phyloP scores from a whole-genome alignment of 208 protist genomes.

The Trypanosoma grayi region DNA sequence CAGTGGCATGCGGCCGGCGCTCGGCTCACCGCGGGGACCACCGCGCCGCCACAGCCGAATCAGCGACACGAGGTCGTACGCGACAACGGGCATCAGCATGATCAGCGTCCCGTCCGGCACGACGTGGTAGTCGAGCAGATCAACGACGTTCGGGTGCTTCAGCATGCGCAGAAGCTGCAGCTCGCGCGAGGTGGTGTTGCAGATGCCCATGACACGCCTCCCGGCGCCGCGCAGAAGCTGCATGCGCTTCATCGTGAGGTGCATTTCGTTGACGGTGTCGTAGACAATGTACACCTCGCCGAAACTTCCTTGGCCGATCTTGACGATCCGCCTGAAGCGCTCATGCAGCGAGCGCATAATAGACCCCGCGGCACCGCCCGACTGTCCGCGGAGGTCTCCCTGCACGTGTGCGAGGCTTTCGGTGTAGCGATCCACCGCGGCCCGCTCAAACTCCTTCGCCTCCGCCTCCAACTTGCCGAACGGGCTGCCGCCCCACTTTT shows the following conservation, averaged over 20 bases:
- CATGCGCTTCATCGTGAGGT: conserved; percentile 88
- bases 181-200: conserved; percentile 76
- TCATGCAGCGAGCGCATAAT: conserved; percentile 30
- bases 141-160: conserved; percentile 67
- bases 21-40: conserved; percentile 21
- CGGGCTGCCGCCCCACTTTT: neutral
- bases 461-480: conserved; percentile 6
- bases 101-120: conserved; percentile 61
- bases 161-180: conserved; percentile 69
- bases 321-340: conserved; percentile 66
- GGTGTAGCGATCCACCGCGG: conserved; percentile 4
- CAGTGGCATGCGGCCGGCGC: conserved; percentile 56
- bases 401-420: neutral
- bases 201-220: conserved; percentile 44
- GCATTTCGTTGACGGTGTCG: conserved; percentile 57
- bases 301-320: conserved; percentile 86
- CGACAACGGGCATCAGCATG: conserved; percentile 71
- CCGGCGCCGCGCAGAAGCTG: conserved; percentile 57
- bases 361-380: neutral
- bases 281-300: conserved; percentile 85
- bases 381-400: neutral
- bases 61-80: conserved; percentile 70
- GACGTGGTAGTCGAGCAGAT: conserved; percentile 68
- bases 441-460: conserved; percentile 6
- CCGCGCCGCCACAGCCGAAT: conserved; percentile 43